Conservation (phyloP, 495 filamentous ascomycete genomes). For the Talaromyces ruber region DNA sequence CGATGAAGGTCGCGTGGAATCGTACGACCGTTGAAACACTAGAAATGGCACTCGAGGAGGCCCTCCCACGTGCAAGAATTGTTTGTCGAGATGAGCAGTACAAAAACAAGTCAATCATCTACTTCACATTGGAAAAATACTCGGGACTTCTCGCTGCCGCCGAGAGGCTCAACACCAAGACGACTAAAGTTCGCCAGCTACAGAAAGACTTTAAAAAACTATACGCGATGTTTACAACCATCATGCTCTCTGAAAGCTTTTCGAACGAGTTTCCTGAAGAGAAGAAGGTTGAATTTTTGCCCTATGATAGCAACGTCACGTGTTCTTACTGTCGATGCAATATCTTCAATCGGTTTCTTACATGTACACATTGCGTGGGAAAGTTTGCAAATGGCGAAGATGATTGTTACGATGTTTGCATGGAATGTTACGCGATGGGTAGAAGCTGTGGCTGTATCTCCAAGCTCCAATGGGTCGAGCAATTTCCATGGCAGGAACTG, state of each 20-base stretch:
- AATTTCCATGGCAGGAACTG: constrained; percentile 79
- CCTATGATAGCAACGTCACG: constrained; percentile 80
- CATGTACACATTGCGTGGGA: constrained; percentile 68
- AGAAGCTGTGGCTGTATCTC: constrained; percentile 84
- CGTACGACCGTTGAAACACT: constrained; percentile 89
- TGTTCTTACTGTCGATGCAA: constrained; percentile 95
- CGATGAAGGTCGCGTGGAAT: constrained; percentile 98
- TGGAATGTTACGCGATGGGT: constrained; percentile 94
- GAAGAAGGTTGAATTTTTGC: constrained; percentile 58
- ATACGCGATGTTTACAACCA: constrained; percentile 64
- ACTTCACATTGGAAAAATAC: constrained; percentile 73
- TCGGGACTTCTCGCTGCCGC: constrained; percentile 47
- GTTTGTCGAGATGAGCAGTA: constrained; percentile 99
- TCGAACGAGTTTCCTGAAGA: constrained; percentile 48
- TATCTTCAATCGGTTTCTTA: constrained; percentile 94
- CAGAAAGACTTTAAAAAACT: constrained; percentile 70
- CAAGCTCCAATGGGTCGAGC: constrained; percentile 81
- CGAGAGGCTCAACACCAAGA: constrained; percentile 27
- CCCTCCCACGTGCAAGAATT: constrained; percentile 75
- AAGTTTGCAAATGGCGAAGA: constrained; percentile 50
- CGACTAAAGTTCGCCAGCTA: constrained; percentile 55
- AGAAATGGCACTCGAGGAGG: constrained; percentile 74
- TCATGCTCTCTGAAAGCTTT: constrained; percentile 82
- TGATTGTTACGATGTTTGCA: constrained; percentile 87
- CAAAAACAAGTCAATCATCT: constrained; percentile 95